Evolutionary conservation across 1,284 basidiomycete genomes (phyloP).

Genomic region (Rhodotorula sp.): DNA sequence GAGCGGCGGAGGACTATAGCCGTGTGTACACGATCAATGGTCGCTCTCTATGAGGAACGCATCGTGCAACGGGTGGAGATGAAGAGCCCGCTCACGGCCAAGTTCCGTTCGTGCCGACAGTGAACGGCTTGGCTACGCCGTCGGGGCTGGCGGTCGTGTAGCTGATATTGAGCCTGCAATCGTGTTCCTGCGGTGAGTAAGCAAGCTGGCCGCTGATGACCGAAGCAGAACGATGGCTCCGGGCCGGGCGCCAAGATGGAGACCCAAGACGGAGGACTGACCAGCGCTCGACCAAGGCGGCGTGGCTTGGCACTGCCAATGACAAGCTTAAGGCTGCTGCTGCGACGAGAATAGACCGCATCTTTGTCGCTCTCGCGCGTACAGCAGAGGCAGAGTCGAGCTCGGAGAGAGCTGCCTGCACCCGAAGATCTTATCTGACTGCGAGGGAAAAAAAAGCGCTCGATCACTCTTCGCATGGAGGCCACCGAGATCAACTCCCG

Average conservation of each 20-base stretch:
- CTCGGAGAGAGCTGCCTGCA: neutral
- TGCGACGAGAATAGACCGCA: neutral
- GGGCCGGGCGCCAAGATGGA: neutral
- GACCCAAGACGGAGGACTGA: neutral
- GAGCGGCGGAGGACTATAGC: slow-evolving; percentile 60
- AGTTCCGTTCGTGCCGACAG: slow-evolving; percentile 80
- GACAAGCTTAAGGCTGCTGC: neutral
- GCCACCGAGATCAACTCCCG: neutral
- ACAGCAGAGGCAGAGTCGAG: neutral
- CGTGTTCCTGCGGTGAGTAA: neutral
- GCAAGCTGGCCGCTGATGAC: neutral
- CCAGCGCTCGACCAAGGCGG: slow-evolving; percentile 21
- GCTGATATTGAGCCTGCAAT: slow-evolving; percentile 42
- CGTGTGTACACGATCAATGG: neutral
- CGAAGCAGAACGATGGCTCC: neutral
- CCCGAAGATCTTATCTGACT: too few relatives aligned
- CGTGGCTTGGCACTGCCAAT: neutral
- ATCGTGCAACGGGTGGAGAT: too few relatives aligned
- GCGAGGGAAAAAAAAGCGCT: too few relatives aligned
- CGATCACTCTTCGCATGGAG: neutral
- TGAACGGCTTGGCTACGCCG: slow-evolving; percentile 63
- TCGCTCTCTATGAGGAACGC: too few relatives aligned
- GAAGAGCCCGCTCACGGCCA: slow-evolving; percentile 66
- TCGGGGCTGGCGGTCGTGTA: slow-evolving; percentile 72
- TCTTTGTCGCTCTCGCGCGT: neutral